Evolutionary conservation across 345 rosid species (phyloP), one percentile per base, ranked within the genome.

Genomic region (Stellera chamaejasme): DNA sequence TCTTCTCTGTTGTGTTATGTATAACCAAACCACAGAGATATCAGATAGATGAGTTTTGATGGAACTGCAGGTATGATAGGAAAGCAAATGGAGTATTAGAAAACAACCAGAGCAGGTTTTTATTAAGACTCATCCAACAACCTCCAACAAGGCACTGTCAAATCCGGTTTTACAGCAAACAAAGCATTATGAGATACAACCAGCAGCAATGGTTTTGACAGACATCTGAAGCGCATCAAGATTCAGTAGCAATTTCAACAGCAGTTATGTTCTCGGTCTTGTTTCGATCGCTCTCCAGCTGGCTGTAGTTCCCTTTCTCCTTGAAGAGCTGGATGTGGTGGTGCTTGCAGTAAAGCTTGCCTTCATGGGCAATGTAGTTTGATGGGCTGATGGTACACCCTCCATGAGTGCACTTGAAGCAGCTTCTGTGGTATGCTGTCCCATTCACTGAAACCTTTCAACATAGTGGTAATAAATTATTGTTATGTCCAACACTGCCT

Each of bases 361-460:
- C 86, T 46, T 83, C 79, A 52, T 78, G 82, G 36, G 90, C 86
- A 39, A 80, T 72, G 74, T 74, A 83, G 72, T 72, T 83, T 1
- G 86, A 83, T 55, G 80, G 86, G 51, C 86, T 83, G 32, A 83
- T 76, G 0, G 83, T 76, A 46, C 90, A 83, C 0, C 90, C 86
- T 62, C 83, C 90, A 66, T 70, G 64, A 27, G 59, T 68, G 64
- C 90, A 83, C 62, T 76, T 80, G 79, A 83, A 83, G 57, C 90
- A 83, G 55, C 77, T 66, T 66, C 46, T 76, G 58, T 83, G 90
- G 66, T 77, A 83, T 45, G 75, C 49, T 23, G 72, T 66, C 50
- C 83, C 80, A 62, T 80, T 76, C 15, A 83, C 90, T 2, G 79
- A 27, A 32, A 82, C 85, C 88, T 82, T 51, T 5, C 10, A 62